phyloP scores from a whole-genome alignment of 140 eudicot genomes.

The Bidens hawaiensis region DNA sequence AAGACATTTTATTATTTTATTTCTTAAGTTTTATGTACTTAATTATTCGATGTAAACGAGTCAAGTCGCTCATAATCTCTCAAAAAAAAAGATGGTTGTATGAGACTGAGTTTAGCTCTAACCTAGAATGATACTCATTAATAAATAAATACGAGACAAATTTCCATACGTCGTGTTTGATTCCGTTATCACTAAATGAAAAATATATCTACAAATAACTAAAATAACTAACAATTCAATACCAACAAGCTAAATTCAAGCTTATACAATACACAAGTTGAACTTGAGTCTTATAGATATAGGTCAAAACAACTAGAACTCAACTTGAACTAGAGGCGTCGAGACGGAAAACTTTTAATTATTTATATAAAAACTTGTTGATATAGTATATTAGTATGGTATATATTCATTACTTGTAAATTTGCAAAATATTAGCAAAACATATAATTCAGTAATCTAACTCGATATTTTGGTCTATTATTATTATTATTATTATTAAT shows the following conservation, averaged over 20 bases:
- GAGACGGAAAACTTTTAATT: too few species aligned
- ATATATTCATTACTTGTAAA: too few species aligned
- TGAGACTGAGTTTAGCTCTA: background rate
- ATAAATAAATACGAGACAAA: background rate
- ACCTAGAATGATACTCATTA: background rate
- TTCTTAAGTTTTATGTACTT: too few species aligned
- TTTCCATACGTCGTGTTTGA: background rate
- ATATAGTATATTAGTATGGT: too few species aligned
- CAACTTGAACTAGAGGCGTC: background rate
- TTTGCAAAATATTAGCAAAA: background rate
- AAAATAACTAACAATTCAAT: too few species aligned
- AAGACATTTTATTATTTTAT: too few species aligned
- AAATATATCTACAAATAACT: background rate
- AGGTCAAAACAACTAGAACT: background rate
- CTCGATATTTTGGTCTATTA: background rate
- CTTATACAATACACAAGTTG: background rate
- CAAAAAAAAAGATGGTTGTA: too few species aligned
- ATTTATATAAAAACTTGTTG: background rate
- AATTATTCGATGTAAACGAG: background rate
- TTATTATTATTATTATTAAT: too few species aligned
- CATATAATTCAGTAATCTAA: background rate
- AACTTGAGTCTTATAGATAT: background rate
- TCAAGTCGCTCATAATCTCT: background rate
- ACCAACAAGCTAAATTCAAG: background rate
- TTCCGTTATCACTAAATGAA: too few species aligned